Conservation (phyloP, 805 yeast species). For the Phaffomyces antillensis region DNA sequence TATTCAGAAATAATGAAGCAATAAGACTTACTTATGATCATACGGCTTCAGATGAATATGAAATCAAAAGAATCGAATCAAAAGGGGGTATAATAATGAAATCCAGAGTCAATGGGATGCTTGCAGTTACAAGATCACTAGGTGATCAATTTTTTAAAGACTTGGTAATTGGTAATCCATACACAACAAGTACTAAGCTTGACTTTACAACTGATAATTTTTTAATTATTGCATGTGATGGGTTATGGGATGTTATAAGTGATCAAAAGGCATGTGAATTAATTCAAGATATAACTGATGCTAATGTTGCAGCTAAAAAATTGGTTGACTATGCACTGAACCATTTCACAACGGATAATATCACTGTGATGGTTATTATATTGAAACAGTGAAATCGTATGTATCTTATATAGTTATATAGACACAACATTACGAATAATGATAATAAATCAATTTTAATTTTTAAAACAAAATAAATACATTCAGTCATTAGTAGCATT, state of each 20-base stretch:
- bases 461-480: no score
- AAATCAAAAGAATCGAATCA: constrained; percentile 64
- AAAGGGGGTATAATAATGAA: constrained; percentile 86
- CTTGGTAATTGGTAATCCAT: constrained; percentile 83
- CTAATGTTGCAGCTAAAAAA: constrained; percentile 58
- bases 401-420: no score
- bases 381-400: constrained; percentile 14
- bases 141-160: constrained; percentile 94
- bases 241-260: constrained; percentile 89
- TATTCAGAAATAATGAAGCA: constrained; percentile 69
- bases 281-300: constrained; percentile 47
- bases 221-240: constrained; percentile 90
- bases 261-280: constrained; percentile 80
- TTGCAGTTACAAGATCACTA: constrained; percentile 88
- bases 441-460: no score
- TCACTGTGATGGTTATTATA: constrained; percentile 83
- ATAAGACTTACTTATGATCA: constrained; percentile 86
- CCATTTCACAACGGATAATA: constrained; percentile 79
- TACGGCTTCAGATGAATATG: constrained; percentile 78
- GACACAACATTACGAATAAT: neutral
- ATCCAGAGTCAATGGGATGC: constrained; percentile 89
- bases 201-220: constrained; percentile 56
- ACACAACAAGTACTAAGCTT: constrained; percentile 81
- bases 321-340: constrained; percentile 71
- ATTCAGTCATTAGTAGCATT: neutral